Evolutionary conservation across 1,284 basidiomycete genomes (phyloP).

Genomic region (Boletus semigastroideus): DNA sequence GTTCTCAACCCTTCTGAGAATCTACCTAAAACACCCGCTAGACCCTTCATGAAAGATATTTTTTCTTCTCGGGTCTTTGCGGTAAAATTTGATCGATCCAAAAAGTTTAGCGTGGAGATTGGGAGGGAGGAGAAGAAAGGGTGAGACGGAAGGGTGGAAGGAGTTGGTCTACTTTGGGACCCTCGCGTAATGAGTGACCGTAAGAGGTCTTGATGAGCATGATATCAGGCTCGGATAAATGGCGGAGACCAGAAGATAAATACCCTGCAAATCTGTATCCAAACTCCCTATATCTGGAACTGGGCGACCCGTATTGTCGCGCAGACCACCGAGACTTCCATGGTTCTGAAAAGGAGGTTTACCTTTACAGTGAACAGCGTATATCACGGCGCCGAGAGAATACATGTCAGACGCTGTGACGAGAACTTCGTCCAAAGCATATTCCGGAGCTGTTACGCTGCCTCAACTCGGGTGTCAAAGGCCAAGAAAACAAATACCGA

Average conservation of each 20-base stretch:
- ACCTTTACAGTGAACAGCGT: constrained; percentile 88
- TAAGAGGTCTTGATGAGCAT: constrained; percentile 60
- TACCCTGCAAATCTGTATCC: constrained; percentile 72
- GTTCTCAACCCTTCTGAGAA: constrained; percentile 88
- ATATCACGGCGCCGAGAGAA: constrained; percentile 88
- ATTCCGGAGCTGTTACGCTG: constrained; percentile 80
- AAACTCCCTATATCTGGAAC: constrained; percentile 58
- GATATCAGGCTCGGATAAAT: constrained; percentile 7
- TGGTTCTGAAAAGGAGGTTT: constrained; percentile 87
- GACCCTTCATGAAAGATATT: constrained; percentile 92
- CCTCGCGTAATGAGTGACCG: constrained; percentile 78
- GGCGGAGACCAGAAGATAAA: neutral
- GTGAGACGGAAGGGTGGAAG: constrained; percentile 77
- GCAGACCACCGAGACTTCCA: constrained; percentile 76
- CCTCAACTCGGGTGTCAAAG: constrained; percentile 2
- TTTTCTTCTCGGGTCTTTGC: constrained; percentile 95
- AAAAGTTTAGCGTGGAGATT: constrained; percentile 94
- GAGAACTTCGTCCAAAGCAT: constrained; percentile 87
- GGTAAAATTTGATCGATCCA: constrained; percentile 94
- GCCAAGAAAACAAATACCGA: constrained; percentile 52
- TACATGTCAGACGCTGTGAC: constrained; percentile 93
- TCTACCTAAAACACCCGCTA: constrained; percentile 77
- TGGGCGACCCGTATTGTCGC: constrained; percentile 74
- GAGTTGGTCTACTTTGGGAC: constrained; percentile 70
- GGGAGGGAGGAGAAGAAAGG: constrained; percentile 96